phyloP scores from a whole-genome alignment of 192 early-diverging fungal genomes.

The Lunasporangiospora selenospora region DNA sequence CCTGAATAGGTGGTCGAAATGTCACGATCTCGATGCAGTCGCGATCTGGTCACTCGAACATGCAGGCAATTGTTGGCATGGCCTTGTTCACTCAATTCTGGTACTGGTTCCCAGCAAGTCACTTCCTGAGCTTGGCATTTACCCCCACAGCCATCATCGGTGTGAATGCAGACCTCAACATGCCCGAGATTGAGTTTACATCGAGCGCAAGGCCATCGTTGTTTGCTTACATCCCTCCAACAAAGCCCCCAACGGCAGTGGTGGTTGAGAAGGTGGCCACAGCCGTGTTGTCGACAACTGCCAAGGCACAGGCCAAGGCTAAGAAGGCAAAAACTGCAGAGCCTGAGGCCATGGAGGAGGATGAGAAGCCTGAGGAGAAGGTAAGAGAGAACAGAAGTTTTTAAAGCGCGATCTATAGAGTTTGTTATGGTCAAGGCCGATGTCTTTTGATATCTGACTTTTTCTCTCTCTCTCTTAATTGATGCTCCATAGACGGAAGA shows the following conservation, averaged over 20 bases:
- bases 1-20: constrained; percentile 82
- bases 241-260: constrained; percentile 80
- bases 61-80: constrained; percentile 98
- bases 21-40: constrained; percentile 94
- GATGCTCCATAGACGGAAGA: constrained; percentile 64
- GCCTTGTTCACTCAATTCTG: constrained; percentile 99
- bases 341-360: constrained; percentile 58
- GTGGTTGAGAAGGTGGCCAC: constrained; percentile 92
- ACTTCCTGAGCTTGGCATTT: constrained; percentile 95
- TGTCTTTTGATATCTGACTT: neutral
- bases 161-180: constrained; percentile 85
- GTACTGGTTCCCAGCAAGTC: constrained; percentile 99
- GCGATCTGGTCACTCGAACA: constrained; percentile 86
- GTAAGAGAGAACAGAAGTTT: constrained; percentile 52
- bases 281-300: constrained; percentile 95
- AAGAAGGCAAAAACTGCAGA: constrained; percentile 73
- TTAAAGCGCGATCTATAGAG: neutral
- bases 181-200: constrained; percentile 84
- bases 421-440: neutral
- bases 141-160: constrained; percentile 96
- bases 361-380: constrained; percentile 58
- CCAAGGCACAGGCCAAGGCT: constrained; percentile 86
- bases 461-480: constrained; percentile 1
- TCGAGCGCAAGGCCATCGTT: constrained; percentile 89
- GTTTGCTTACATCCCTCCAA: constrained; percentile 92